Evolutionary conservation across 495 filamentous ascomycete genomes (phyloP).

Genomic region (Physcia stellaris): DNA sequence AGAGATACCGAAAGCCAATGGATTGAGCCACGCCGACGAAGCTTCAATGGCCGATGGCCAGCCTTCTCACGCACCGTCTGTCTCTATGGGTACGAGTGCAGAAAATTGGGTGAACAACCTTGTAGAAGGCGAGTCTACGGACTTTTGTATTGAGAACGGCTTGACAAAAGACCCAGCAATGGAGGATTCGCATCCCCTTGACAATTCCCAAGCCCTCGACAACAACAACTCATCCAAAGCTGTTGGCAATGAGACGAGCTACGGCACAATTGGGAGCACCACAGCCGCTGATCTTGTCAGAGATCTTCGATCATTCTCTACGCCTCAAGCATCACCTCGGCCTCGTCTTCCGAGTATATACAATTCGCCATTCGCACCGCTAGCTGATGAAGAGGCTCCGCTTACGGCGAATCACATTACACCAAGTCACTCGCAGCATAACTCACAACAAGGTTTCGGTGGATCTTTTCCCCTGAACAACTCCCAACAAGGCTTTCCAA

Average conservation of each 20-base stretch:
- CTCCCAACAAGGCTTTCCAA: constrained; percentile 2
- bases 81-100: constrained; percentile 29
- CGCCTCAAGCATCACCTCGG: constrained; percentile 6
- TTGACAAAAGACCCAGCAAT: background rate
- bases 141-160: constrained; percentile 16
- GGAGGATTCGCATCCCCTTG: too few relatives aligned
- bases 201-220: too few relatives aligned
- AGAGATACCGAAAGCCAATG: constrained; percentile 27
- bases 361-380: constrained; percentile 28
- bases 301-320: background rate
- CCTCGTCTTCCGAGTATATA: constrained; percentile 32
- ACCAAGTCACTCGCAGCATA: constrained; percentile 1
- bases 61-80: constrained; percentile 33
- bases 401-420: constrained; percentile 12
- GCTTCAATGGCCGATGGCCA: constrained; percentile 19
- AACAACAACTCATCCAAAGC: too few relatives aligned
- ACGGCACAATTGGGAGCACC: constrained; percentile 7
- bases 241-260: too few relatives aligned
- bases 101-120: constrained; percentile 49
- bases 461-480: too few relatives aligned
- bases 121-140: constrained; percentile 40
- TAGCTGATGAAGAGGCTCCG: constrained; percentile 18
- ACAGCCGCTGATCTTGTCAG: constrained; percentile 6
- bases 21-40: constrained; percentile 17
- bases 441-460: constrained; percentile 5